These are phyloP conservation scores for Macaranga tanarius DNA, from an alignment of 441 rosid species.

Conservation along the genomic window DNA sequence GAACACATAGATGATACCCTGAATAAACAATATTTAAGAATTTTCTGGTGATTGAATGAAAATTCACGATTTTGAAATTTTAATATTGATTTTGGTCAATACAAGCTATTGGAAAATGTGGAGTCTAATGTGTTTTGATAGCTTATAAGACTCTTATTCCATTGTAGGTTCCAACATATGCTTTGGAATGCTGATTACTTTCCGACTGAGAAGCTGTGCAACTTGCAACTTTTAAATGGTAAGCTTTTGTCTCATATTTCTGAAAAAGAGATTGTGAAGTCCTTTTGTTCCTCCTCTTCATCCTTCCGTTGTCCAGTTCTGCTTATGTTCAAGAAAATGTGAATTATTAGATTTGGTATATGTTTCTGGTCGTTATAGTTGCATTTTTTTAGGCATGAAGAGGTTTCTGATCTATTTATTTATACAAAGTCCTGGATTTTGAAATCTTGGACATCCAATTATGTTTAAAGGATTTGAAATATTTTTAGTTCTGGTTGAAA, in stretches of 20 bases:
- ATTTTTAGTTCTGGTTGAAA: not conserved
- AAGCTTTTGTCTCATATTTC: not conserved
- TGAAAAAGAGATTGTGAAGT: not conserved
- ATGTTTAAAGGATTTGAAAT: not conserved
- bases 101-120: not conserved
- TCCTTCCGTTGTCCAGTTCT: not conserved
- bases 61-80: not conserved
- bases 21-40: not conserved
- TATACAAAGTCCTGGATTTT: not conserved
- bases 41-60: not conserved
- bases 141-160: not conserved
- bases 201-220: not conserved
- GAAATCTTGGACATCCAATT: not conserved
- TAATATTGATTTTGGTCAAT: not conserved
- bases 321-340: not conserved
- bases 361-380: not conserved
- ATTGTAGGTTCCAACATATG: slow-evolving; percentile 4
- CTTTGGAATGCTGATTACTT: slow-evolving; percentile 3
- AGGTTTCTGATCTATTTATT: not conserved
- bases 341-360: not conserved
- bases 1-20: not conserved
- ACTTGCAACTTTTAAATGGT: not conserved
- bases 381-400: not conserved
- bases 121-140: not conserved
- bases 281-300: not conserved